Percentiles rank a stretch among this genome's conserved stretches.
These are phyloP conservation scores for Aspergillus unguis DNA, from an alignment of 2,329 filamentous ascomycete genomes.

Conservation along the genomic window DNA sequence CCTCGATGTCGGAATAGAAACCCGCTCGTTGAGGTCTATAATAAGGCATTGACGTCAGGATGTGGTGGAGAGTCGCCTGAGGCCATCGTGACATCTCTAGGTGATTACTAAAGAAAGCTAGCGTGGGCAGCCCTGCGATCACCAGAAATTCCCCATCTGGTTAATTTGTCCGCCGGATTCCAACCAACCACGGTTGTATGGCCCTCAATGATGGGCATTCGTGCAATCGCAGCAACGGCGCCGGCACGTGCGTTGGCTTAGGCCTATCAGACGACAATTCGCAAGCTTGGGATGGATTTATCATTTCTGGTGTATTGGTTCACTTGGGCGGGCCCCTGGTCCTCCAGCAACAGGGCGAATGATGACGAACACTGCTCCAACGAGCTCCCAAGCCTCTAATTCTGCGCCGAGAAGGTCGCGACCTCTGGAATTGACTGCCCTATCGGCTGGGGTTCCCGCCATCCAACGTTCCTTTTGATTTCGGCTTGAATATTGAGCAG, in stretches of 20 bases:
- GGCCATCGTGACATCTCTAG: background rate
- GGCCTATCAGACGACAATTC: conserved; percentile 14
- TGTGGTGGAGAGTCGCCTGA: too few species aligned
- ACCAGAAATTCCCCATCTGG: conserved; percentile 1
- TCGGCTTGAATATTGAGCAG: background rate
- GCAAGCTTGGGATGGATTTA: background rate
- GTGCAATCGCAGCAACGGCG: conserved; percentile 21
- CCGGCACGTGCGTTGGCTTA: conserved; percentile 16
- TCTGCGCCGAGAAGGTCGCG: background rate
- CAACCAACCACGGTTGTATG: conserved; percentile 6
- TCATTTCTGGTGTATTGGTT: too few species aligned
- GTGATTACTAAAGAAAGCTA: too few species aligned
- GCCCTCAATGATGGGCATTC: background rate
- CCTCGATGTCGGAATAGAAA: background rate
- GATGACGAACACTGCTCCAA: background rate
- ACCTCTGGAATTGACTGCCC: background rate
- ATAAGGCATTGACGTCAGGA: too few species aligned
- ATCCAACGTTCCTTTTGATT: background rate
- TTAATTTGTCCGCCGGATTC: conserved; percentile 8
- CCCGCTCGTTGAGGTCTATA: too few species aligned
- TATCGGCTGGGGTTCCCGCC: conserved; percentile 2
- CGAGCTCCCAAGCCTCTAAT: background rate
- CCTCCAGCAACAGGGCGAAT: background rate
- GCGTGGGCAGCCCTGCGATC: background rate
- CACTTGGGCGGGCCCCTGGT: background rate